These are phyloP conservation scores for Peniophora sp. DNA, from an alignment of 1,284 basidiomycete species.

Conservation along the genomic window DNA sequence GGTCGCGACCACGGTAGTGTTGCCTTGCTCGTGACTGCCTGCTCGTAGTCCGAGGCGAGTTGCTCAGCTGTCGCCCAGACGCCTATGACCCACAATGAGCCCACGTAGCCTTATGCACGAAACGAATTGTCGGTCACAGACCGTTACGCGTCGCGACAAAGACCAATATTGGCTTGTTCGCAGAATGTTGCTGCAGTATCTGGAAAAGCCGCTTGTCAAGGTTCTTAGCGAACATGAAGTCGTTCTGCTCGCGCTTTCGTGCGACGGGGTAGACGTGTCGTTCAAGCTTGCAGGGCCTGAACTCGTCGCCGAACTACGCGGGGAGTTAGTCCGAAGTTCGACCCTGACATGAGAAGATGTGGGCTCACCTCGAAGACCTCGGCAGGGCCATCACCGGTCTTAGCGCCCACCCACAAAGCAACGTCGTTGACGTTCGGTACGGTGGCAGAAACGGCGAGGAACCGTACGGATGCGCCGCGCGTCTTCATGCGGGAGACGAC, in stretches of 20 bases:
- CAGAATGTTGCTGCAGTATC: conserved; percentile 61
- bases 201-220: conserved; percentile 74
- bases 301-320: conserved; percentile 83
- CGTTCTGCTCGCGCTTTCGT: conserved; percentile 59
- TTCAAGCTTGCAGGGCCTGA: conserved; percentile 76
- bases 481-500: conserved; percentile 89
- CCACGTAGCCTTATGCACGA: no score
- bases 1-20: conserved; percentile 59
- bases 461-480: conserved; percentile 62
- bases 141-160: conserved; percentile 86
- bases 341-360: no score
- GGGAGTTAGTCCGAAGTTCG: neutral
- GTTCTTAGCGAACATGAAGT: conserved; percentile 68
- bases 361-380: conserved; percentile 61
- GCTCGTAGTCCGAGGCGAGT: conserved; percentile 64
- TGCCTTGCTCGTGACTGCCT: conserved; percentile 40
- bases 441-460: conserved; percentile 89
- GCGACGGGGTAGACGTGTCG: conserved; percentile 61
- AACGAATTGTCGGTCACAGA: no score
- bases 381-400: conserved; percentile 39
- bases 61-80: conserved; percentile 67
- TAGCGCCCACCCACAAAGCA: conserved; percentile 78
- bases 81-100: conserved; percentile 31
- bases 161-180: conserved; percentile 74
- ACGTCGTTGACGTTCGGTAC: conserved; percentile 92